Evolutionary conservation across 202 grass and related monocot genomes (phyloP), one percentile per base, ranked within the genome.

Genomic region (Dendrocalamus latiflorus): DNA sequence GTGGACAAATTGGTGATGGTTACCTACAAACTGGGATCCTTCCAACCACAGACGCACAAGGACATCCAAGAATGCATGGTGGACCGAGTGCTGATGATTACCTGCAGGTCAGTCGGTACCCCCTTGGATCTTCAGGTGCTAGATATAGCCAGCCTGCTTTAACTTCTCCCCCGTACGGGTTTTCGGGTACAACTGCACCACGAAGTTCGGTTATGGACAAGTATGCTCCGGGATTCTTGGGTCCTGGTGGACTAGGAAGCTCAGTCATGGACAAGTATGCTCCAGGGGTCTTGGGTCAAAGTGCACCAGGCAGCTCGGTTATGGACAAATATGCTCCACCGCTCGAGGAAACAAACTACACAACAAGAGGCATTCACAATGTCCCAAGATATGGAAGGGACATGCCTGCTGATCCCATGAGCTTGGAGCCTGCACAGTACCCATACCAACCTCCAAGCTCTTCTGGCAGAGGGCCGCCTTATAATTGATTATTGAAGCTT

Each of bases 221-320:
- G 72, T 90, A 95, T 81, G 57, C 80, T 0, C 70, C 70, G 4
- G 70, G 34, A 14, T 72, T 88, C 9, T 59, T 30, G 10, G 82
- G 64, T 72, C 72, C 68, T 6, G 60, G 39, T 78, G 88, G 13
- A 34, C 42, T 48, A 78, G 69, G 76, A 82, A 72, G 70, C 13
- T 91, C 80, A 33, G 79, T 78, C 47, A 86, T 82, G 76, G 88
- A 91, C 79, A 90, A 49, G 72, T 91, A 95, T 75, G 69, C 73
- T 0, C 67, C 75, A 4, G 28, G 21, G 16, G 43, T 79, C 12
- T 48, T 38, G 14, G 72, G 65, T 34, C 77, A 74, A 17, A 74
- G 48, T 72, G 80, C 42, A 25, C 9, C 60, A 61, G 63, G 43
- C 72, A 80, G 54, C 17, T 95, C 86, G 17, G 80, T 79, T 63